phyloP scores from a whole-genome alignment of 441 rosid species.

The Erodium texanum region DNA sequence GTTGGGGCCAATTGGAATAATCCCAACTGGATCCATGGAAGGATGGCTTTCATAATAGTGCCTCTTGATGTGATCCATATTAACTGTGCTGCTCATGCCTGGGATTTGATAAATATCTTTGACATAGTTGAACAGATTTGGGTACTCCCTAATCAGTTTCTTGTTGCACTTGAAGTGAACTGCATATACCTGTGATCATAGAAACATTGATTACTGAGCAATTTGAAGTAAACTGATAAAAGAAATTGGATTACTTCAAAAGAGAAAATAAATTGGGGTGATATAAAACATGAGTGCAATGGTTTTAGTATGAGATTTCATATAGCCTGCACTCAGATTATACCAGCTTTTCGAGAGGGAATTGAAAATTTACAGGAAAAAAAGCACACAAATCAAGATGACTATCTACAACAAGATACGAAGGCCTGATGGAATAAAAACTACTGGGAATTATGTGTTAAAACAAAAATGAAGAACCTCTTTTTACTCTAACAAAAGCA shows the following conservation, averaged over 20 bases:
- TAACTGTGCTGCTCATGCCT: constrained; percentile 20
- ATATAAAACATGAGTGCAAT: neutral
- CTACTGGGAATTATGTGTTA: neutral
- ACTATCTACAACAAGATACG: neutral
- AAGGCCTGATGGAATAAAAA: neutral
- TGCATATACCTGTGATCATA: constrained; percentile 19
- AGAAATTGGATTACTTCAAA: neutral
- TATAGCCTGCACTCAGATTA: too few relatives aligned
- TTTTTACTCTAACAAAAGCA: too few relatives aligned
- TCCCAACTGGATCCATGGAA: constrained; percentile 23
- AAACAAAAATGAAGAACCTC: neutral
- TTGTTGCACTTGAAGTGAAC: constrained; percentile 29
- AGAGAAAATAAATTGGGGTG: neutral
- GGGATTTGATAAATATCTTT: constrained; percentile 24
- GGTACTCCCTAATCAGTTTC: constrained; percentile 22
- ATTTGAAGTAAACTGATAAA: neutral
- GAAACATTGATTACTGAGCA: constrained; percentile 2
- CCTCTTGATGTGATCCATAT: constrained; percentile 24
- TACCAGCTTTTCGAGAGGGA: neutral
- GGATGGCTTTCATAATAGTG: constrained; percentile 26
- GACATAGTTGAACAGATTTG: constrained; percentile 24
- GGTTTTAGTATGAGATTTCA: neutral
- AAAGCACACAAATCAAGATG: neutral
- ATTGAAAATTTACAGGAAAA: neutral
- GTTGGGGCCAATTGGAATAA: constrained; percentile 21